phyloP scores from a whole-genome alignment of 768 basidiomycete species.

The Peribolospora kevripleyi region DNA sequence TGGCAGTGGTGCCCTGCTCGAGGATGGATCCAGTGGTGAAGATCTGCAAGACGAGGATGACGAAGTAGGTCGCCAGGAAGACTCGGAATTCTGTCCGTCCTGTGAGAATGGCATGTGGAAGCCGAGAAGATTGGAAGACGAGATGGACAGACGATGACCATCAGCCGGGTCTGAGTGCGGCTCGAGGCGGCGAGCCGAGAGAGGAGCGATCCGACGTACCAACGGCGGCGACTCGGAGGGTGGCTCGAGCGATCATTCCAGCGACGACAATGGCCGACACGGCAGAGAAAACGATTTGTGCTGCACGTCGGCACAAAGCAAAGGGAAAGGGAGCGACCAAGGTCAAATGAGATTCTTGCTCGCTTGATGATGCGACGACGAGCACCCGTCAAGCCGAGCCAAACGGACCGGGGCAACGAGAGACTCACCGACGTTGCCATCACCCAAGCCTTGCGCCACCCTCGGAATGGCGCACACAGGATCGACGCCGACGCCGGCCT shows the following conservation, averaged over 20 bases:
- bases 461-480: constrained; percentile 52
- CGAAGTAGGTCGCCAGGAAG: constrained; percentile 39
- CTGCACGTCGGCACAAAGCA: too few species aligned
- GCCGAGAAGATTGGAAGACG: not conserved
- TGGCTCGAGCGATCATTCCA: too few species aligned
- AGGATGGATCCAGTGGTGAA: constrained; percentile 57
- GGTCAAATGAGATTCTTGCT: too few species aligned
- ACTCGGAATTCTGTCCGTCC: constrained; percentile 46
- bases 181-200: not conserved
- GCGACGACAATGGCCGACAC: too few species aligned
- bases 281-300: too few species aligned
- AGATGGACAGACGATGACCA: not conserved
- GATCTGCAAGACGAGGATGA: constrained; percentile 49
- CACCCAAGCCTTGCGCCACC: constrained; percentile 19
- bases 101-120: constrained; percentile 10
- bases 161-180: too few species aligned
- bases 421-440: too few species aligned
- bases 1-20: constrained; percentile 43
- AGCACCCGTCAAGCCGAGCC: too few species aligned
- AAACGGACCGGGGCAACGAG: too few species aligned
- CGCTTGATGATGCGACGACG: too few species aligned
- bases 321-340: too few species aligned
- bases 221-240: too few species aligned
- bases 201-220: not conserved
- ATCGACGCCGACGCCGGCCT: constrained; percentile 62